Evolutionary conservation across 2,329 filamentous ascomycete species (phyloP).

Genomic region (Exutisphaerella laricina): DNA sequence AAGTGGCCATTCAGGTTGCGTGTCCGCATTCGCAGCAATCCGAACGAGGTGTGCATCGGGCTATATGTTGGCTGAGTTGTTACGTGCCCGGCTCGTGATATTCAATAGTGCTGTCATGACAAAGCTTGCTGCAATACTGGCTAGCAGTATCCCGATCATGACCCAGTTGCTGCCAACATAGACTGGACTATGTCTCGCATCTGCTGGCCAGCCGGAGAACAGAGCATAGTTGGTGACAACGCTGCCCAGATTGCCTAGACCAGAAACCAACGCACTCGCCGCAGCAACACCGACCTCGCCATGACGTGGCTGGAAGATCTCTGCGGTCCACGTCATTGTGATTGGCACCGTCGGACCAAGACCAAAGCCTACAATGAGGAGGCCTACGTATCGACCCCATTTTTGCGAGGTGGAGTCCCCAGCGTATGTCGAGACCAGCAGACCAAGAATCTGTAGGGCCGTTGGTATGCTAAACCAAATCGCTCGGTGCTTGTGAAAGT

Average conservation of each 20-base stretch:
- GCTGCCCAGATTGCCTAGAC: conserved; percentile 78
- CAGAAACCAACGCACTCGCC: conserved; percentile 77
- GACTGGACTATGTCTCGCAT: conserved; percentile 49
- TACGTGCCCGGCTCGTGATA: conserved; percentile 21
- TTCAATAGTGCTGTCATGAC: conserved; percentile 62
- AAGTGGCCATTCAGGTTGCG: too few relatives aligned
- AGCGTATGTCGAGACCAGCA: conserved; percentile 75
- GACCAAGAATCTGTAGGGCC: conserved; percentile 72
- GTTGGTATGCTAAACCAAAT: conserved; percentile 74
- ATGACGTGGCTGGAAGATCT: conserved; percentile 84
- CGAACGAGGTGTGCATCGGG: too few relatives aligned
- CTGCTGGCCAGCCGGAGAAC: conserved; percentile 79
- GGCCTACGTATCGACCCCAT: conserved; percentile 81
- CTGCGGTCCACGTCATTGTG: conserved; percentile 88
- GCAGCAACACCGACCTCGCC: conserved; percentile 87
- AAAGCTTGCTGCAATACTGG: conserved; percentile 68
- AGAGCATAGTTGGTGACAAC: conserved; percentile 84
- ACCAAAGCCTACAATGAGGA: conserved; percentile 86
- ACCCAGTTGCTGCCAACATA: conserved; percentile 62
- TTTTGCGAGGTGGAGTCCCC: conserved; percentile 50
- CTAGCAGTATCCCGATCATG: conserved; percentile 78
- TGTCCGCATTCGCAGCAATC: too few relatives aligned
- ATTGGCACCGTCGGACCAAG: conserved; percentile 87
- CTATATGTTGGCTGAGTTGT: too few relatives aligned
- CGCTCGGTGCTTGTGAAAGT: conserved; percentile 73